These are phyloP conservation scores for Diplogelasinospora grovesii DNA, from an alignment of 495 filamentous ascomycete species.

Conservation along the genomic window DNA sequence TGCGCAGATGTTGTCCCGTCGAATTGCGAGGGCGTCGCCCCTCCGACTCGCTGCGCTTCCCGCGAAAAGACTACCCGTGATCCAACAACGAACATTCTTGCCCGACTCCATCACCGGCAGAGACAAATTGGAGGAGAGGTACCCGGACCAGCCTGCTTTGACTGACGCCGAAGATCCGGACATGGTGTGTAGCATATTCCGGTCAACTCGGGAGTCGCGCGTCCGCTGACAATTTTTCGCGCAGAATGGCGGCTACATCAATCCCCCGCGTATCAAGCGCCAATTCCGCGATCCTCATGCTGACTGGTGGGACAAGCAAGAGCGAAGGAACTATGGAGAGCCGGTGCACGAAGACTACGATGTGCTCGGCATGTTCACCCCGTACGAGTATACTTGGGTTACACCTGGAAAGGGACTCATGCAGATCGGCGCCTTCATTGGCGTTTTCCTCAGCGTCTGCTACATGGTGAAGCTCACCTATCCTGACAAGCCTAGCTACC, in stretches of 20 bases:
- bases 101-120: constrained; percentile 35
- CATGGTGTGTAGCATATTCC: constrained; percentile 52
- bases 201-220: background rate
- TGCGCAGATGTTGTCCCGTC: constrained; percentile 60
- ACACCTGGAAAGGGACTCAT: constrained; percentile 62
- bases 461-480: constrained; percentile 67
- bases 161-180: constrained; percentile 65
- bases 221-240: constrained; percentile 19
- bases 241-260: constrained; percentile 89
- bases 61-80: constrained; percentile 37
- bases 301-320: constrained; percentile 97
- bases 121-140: constrained; percentile 42
- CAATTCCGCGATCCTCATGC: constrained; percentile 86
- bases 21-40: constrained; percentile 47
- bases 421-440: constrained; percentile 70
- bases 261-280: constrained; percentile 77
- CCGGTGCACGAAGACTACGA: constrained; percentile 96
- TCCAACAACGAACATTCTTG: constrained; percentile 45
- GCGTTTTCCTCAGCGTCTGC: constrained; percentile 59
- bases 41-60: constrained; percentile 43
- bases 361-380: constrained; percentile 82
- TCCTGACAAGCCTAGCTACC: constrained; percentile 75
- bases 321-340: constrained; percentile 92
- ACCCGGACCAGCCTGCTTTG: constrained; percentile 47
- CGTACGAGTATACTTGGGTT: constrained; percentile 83